These are phyloP conservation scores for Kwoniella newhampshirensis DNA, from an alignment of 768 basidiomycete genomes.

Conservation along the genomic window DNA sequence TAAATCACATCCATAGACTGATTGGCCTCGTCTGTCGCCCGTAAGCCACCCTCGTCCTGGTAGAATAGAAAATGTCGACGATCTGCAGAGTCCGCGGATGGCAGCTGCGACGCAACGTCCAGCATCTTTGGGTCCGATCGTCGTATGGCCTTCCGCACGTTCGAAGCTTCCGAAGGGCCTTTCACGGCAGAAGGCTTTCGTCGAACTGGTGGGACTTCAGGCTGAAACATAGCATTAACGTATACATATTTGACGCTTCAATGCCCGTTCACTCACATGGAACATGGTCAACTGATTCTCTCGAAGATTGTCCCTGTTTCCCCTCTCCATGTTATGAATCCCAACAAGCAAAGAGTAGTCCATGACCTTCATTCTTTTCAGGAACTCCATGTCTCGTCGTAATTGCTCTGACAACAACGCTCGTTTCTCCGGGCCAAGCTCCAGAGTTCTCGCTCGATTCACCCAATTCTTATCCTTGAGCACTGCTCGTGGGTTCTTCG, in stretches of 20 bases:
- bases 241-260: not conserved
- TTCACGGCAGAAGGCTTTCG: slow-evolving; percentile 65
- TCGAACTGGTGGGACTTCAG: slow-evolving; percentile 63
- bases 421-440: slow-evolving; percentile 94
- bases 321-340: slow-evolving; percentile 84
- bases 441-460: slow-evolving; percentile 68
- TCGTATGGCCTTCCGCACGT: slow-evolving; percentile 81
- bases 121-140: slow-evolving; percentile 74
- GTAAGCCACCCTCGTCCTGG: slow-evolving; percentile 90
- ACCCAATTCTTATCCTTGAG: slow-evolving; percentile 98
- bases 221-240: slow-evolving; percentile 56
- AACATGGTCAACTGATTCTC: slow-evolving; percentile 89
- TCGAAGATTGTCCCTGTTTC: slow-evolving; percentile 87
- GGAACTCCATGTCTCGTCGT: slow-evolving; percentile 77
- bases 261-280: slow-evolving; percentile 62
- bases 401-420: slow-evolving; percentile 89
- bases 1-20: slow-evolving; percentile 73
- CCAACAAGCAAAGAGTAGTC: slow-evolving; percentile 94
- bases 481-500: slow-evolving; percentile 78
- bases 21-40: slow-evolving; percentile 85
- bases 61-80: slow-evolving; percentile 82
- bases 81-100: slow-evolving; percentile 64
- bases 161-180: slow-evolving; percentile 70
- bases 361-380: slow-evolving; percentile 85
- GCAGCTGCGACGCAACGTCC: slow-evolving; percentile 59